Evolutionary conservation across 75 land plant species (phyloP).

Genomic region (Picea glauca): DNA sequence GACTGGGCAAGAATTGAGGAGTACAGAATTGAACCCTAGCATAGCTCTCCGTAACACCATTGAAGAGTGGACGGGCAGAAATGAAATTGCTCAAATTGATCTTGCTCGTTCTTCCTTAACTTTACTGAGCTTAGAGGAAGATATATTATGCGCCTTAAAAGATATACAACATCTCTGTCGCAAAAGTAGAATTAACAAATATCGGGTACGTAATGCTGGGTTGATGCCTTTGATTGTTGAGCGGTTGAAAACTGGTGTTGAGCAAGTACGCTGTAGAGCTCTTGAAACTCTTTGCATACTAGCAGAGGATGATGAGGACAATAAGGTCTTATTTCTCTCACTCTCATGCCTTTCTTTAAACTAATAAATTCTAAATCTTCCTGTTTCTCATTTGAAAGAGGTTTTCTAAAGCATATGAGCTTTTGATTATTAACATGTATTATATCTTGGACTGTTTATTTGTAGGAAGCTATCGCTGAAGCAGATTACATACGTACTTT

Average conservation of each 20-base stretch:
- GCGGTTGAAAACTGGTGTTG: conserved; percentile 51
- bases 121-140: conserved; percentile 37
- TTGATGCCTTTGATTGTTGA: conserved; percentile 68
- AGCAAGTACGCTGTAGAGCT: conserved; percentile 50
- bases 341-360: neutral
- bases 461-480: conserved; percentile 77
- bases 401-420: neutral
- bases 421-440: neutral
- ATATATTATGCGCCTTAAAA: conserved; percentile 37
- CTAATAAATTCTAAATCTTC: neutral
- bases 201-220: conserved; percentile 45
- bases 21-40: conserved; percentile 64
- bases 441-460: neutral
- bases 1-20: conserved; percentile 55
- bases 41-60: conserved; percentile 83
- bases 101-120: conserved; percentile 43
- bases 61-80: conserved; percentile 83
- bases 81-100: conserved; percentile 73
- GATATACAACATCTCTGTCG: conserved; percentile 64
- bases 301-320: conserved; percentile 64
- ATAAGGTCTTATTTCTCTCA: conserved; percentile 44
- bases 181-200: conserved; percentile 53
- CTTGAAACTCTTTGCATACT: conserved; percentile 65
- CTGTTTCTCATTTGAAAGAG: neutral
- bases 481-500: conserved; percentile 60